A percentile compares a stretch with the other conserved stretches of the same genome.
Conservation (phyloP, 331 rosid genomes). For the Malus hybrid region DNA sequence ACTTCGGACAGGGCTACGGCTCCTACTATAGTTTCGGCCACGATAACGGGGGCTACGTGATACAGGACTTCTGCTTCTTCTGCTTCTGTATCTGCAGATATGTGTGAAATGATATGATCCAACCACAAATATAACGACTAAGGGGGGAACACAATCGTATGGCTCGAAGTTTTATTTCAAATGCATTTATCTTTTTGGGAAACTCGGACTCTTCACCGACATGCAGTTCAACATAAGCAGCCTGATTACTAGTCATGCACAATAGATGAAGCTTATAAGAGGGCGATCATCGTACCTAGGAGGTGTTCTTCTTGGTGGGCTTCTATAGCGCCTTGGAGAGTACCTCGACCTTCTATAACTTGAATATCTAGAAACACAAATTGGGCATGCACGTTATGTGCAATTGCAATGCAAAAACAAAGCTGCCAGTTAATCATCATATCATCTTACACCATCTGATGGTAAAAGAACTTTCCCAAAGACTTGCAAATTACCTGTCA, state of each 20-base stretch:
- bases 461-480: neutral
- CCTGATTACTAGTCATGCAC: neutral
- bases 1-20: conserved; percentile 1
- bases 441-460: neutral
- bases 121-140: neutral
- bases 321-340: conserved; percentile 87
- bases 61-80: conserved; percentile 82
- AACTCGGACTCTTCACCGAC: neutral
- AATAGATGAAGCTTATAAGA: neutral
- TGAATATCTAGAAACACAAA: conserved; percentile 46
- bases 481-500: conserved; percentile 51
- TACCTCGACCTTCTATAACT: conserved; percentile 73
- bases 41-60: conserved; percentile 80
- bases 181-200: neutral
- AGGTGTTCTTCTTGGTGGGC: conserved; percentile 86
- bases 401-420: neutral
- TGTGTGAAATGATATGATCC: neutral
- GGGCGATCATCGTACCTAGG: conserved; percentile 40
- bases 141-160: neutral
- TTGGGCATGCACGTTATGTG: neutral
- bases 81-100: conserved; percentile 34
- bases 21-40: conserved; percentile 51
- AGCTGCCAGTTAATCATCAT: neutral
- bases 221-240: neutral
- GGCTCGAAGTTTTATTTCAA: neutral